These are phyloP conservation scores for Exobasidium cylindrosporum DNA, from an alignment of 1,284 basidiomycete species.

Conservation along the genomic window DNA sequence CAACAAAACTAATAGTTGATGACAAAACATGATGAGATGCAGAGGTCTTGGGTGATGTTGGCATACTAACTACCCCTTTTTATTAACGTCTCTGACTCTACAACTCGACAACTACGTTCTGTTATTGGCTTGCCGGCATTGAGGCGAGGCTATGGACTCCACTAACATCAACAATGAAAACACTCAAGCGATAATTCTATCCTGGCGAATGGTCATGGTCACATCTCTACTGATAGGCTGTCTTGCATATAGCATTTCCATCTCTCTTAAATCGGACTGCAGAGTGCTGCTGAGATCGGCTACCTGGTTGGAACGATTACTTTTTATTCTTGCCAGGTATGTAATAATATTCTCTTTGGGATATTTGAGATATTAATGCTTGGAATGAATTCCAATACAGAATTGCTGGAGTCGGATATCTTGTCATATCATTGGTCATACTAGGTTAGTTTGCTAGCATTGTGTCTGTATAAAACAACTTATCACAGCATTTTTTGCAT, in stretches of 20 bases:
- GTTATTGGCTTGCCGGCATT: no score
- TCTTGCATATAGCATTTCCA: background rate
- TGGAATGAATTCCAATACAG: background rate
- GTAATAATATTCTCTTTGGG: no score
- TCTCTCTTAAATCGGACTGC: background rate
- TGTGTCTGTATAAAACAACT: no score
- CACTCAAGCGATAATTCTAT: background rate
- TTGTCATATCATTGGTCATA: background rate
- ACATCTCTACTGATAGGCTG: background rate
- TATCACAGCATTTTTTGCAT: no score
- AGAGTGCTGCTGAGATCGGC: background rate
- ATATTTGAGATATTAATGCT: background rate
- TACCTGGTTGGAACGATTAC: background rate
- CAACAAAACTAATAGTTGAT: no score
- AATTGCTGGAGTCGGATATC: background rate
- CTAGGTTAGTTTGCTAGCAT: background rate
- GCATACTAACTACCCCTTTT: no score
- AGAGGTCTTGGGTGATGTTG: no score
- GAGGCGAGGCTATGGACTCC: no score
- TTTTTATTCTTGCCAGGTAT: background rate
- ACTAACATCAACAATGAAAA: no score
- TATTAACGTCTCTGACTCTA: no score
- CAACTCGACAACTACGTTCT: no score
- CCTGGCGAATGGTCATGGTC: background rate
- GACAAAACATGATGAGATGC: no score